Evolutionary conservation across 441 rosid species (phyloP).

Genomic region (Brassica balearica): DNA sequence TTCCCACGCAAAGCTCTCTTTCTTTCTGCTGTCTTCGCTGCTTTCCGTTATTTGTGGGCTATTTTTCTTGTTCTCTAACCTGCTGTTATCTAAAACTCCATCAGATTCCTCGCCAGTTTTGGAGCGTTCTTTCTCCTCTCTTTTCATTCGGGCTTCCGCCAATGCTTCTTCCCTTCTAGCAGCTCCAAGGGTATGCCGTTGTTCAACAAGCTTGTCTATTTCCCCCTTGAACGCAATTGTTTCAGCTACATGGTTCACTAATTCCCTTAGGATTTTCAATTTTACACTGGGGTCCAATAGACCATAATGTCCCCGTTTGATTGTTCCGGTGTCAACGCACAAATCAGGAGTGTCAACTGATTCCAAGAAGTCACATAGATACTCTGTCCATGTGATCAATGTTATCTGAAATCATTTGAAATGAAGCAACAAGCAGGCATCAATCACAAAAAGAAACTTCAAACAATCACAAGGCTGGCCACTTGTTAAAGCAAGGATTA

Average conservation of each 20-base stretch:
- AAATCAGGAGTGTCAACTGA: conserved; percentile 57
- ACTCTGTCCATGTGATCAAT: conserved; percentile 84
- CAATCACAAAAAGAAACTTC: conserved; percentile 24
- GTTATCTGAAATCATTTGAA: conserved; percentile 71
- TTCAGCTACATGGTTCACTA: conserved; percentile 70
- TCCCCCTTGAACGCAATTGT: conserved; percentile 68
- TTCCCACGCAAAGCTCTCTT: conserved; percentile 50
- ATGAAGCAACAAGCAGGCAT: conserved; percentile 32
- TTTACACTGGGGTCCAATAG: conserved; percentile 68
- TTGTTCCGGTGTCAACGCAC: conserved; percentile 54
- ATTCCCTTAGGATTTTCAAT: conserved; percentile 65
- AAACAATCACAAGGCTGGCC: conserved; percentile 14
- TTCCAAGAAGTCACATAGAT: conserved; percentile 88
- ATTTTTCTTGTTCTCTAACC: conserved; percentile 42
- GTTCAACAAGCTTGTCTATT: conserved; percentile 79
- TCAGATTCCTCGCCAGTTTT: conserved; percentile 55
- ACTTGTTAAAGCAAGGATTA: not conserved
- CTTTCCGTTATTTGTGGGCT: conserved; percentile 43
- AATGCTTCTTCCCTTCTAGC: conserved; percentile 85
- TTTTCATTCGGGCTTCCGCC: conserved; percentile 72
- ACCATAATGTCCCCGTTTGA: conserved; percentile 93
- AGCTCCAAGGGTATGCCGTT: conserved; percentile 77
- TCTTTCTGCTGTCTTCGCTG: conserved; percentile 50
- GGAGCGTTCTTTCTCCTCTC: conserved; percentile 73
- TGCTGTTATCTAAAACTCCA: conserved; percentile 50